These are phyloP conservation scores for Fremontodendron californicum DNA, from an alignment of 345 rosid genomes.

Conservation along the genomic window DNA sequence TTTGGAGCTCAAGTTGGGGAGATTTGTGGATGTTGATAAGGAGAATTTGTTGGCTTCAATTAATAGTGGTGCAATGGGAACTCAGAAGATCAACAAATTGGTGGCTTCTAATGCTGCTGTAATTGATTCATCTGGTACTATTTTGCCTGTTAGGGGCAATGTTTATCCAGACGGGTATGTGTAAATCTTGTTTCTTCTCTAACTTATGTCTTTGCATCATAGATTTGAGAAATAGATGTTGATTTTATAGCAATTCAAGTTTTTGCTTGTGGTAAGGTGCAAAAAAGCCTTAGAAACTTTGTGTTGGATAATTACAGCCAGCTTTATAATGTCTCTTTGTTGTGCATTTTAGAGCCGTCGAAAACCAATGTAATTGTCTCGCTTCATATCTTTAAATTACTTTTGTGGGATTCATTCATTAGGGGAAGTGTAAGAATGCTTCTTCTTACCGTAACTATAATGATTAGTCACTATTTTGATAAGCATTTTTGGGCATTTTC, in stretches of 20 bases:
- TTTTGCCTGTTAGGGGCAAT: constrained; percentile 70
- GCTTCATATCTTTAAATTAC: neutral
- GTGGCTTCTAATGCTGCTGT: constrained; percentile 35
- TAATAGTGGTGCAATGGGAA: constrained; percentile 28
- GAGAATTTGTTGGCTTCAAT: constrained; percentile 28
- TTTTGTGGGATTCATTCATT: neutral
- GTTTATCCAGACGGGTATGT: constrained; percentile 87
- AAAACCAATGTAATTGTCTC: neutral
- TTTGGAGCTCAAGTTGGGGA: constrained; percentile 42
- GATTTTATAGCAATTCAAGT: neutral
- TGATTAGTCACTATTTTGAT: neutral
- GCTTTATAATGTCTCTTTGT: neutral
- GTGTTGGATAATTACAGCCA: neutral
- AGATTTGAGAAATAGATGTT: neutral
- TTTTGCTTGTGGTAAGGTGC: neutral
- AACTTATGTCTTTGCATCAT: neutral
- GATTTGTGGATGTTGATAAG: constrained; percentile 37
- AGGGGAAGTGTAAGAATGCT: neutral
- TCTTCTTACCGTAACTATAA: neutral
- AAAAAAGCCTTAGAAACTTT: neutral
- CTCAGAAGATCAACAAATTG: constrained; percentile 28
- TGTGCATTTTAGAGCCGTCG: neutral
- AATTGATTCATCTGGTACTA: constrained; percentile 44
- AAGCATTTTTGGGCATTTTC: neutral
- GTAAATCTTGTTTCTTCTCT: constrained; percentile 11